phyloP scores from a whole-genome alignment of 371 early-diverging fungal species.

The Mucor piriformis region DNA sequence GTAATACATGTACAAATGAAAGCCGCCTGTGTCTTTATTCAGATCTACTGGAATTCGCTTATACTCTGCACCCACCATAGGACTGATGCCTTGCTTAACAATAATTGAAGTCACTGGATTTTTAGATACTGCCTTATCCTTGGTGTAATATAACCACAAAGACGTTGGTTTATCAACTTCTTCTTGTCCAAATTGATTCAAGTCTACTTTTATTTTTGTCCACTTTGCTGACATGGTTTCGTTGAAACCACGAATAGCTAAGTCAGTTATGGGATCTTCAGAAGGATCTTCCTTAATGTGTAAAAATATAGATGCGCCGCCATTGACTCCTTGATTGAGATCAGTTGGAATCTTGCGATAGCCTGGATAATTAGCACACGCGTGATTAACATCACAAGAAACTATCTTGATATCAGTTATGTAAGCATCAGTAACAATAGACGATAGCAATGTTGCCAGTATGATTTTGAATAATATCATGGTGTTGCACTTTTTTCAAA shows the following conservation, averaged over 20 bases:
- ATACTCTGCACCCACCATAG: slow-evolving; percentile 34
- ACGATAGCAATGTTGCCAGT: neutral
- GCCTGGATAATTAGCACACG: slow-evolving; percentile 43
- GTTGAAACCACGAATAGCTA: slow-evolving; percentile 13
- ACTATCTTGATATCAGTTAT: slow-evolving; percentile 37
- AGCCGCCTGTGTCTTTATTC: slow-evolving; percentile 35
- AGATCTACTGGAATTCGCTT: slow-evolving; percentile 36
- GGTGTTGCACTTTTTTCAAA: too few relatives aligned
- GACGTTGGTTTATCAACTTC: slow-evolving; percentile 13
- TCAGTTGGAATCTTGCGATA: slow-evolving; percentile 46
- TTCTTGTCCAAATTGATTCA: slow-evolving; percentile 35
- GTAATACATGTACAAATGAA: slow-evolving; percentile 37
- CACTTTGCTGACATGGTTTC: slow-evolving; percentile 18
- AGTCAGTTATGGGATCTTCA: slow-evolving; percentile 31
- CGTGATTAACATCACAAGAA: slow-evolving; percentile 26
- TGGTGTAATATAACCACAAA: slow-evolving; percentile 37
- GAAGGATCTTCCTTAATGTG: slow-evolving; percentile 42
- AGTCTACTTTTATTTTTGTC: slow-evolving; percentile 26
- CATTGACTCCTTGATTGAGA: slow-evolving; percentile 44
- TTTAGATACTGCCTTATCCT: slow-evolving; percentile 25
- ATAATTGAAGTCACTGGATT: slow-evolving; percentile 37
- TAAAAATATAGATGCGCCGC: slow-evolving; percentile 40
- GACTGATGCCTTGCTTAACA: slow-evolving; percentile 32
- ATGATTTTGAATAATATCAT: neutral
- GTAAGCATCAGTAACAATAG: slow-evolving; percentile 16